A percentile compares a stretch with the other conserved stretches of the same genome.
Conservation (phyloP, 2,329 filamentous ascomycete species). For the Fusarium sp. region DNA sequence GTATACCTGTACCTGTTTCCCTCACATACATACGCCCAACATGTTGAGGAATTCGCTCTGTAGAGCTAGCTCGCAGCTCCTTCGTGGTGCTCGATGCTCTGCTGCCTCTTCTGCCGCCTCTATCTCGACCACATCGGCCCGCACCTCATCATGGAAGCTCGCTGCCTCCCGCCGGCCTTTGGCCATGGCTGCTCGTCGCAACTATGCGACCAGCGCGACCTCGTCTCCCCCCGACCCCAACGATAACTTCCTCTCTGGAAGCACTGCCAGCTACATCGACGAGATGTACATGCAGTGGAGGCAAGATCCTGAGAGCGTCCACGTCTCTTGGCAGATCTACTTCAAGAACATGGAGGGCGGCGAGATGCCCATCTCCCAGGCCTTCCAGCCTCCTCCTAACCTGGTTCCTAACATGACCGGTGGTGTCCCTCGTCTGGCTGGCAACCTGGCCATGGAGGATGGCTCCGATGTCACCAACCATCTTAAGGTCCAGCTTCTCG, state of each 20-base stretch:
- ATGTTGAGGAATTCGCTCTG: constrained; percentile 82
- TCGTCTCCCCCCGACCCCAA: constrained; percentile 80
- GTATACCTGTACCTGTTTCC: constrained; percentile 27
- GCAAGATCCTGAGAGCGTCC: constrained; percentile 91
- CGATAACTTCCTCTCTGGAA: constrained; percentile 96
- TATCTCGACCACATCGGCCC: constrained; percentile 59
- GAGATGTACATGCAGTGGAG: constrained; percentile 99
- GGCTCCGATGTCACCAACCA: constrained; percentile 93
- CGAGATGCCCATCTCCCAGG: constrained; percentile 97
- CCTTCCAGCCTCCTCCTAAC: constrained; percentile 95
- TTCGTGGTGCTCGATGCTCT: constrained; percentile 67
- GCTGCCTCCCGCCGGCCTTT: constrained; percentile 64
- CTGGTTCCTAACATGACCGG: constrained; percentile 87
- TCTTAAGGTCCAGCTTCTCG: constrained; percentile 96
- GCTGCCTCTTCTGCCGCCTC: constrained; percentile 58
- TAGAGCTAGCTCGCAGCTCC: constrained; percentile 76
- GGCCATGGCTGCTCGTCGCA: constrained; percentile 65
- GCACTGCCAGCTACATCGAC: constrained; percentile 98
- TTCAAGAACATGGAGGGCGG: constrained; percentile 99
- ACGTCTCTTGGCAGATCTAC: constrained; percentile 99
- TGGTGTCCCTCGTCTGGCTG: constrained; percentile 81
- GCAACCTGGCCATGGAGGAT: constrained; percentile 76
- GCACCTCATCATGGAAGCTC: constrained; percentile 62
- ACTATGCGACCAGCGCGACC: constrained; percentile 68
- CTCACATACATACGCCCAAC: constrained; percentile 55